Conservation (phyloP, 768 basidiomycete genomes). For the Russula abietina region DNA sequence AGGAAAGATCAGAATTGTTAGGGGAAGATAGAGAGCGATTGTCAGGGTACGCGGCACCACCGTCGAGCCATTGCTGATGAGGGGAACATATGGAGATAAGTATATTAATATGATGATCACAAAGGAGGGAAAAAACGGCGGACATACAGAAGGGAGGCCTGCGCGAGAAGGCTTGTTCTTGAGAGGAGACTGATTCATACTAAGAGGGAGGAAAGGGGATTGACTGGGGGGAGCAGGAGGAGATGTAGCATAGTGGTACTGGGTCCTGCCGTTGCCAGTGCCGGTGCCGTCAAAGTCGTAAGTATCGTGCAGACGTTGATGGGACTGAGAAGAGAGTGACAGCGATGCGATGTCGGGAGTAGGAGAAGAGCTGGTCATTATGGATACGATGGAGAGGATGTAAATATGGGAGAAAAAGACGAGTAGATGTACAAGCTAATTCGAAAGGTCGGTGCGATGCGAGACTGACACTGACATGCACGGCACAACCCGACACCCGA, state of each 20-base stretch:
- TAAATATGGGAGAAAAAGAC: slow-evolving; percentile 7
- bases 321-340: slow-evolving; percentile 58
- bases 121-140: slow-evolving; percentile 23
- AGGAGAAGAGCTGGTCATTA: slow-evolving; percentile 72
- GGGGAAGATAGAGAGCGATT: slow-evolving; percentile 78
- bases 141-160: slow-evolving; percentile 65
- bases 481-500: slow-evolving; percentile 14
- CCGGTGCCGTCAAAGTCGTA: slow-evolving; percentile 72
- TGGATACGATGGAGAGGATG: slow-evolving; percentile 4
- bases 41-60: slow-evolving; percentile 45
- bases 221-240: slow-evolving; percentile 48
- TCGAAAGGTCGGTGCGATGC: background rate
- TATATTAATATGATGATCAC: slow-evolving; percentile 11
- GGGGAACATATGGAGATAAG: slow-evolving; percentile 20
- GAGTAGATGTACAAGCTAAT: background rate
- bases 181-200: slow-evolving; percentile 61
- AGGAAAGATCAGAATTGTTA: slow-evolving; percentile 85
- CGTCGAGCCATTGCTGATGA: slow-evolving; percentile 81
- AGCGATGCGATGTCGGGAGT: slow-evolving; percentile 72
- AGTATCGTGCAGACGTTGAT: slow-evolving; percentile 80
- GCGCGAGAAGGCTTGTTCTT: slow-evolving; percentile 68
- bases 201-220: slow-evolving; percentile 43
- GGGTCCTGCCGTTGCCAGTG: slow-evolving; percentile 45
- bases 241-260: slow-evolving; percentile 68
- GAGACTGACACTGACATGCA: background rate